Evolutionary conservation across 2,329 filamentous ascomycete species (phyloP).

Genomic region (Cladosporium colombiae): DNA sequence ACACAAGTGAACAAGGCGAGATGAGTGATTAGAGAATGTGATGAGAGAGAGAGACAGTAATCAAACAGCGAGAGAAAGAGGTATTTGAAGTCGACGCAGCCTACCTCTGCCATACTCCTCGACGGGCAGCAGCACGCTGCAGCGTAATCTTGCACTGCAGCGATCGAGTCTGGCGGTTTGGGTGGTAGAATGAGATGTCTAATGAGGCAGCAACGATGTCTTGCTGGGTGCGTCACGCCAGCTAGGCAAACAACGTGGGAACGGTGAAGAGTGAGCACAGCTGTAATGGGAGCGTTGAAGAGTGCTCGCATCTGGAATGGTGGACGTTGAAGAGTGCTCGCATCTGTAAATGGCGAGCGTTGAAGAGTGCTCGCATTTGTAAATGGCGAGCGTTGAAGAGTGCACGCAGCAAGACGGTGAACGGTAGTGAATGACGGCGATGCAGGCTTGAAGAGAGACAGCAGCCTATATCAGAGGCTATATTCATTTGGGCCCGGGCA

Average conservation of each 20-base stretch:
- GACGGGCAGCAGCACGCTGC: neutral
- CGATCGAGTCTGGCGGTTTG: slow-evolving; percentile 15
- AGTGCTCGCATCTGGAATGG: neutral
- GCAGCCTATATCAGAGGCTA: slow-evolving; percentile 7
- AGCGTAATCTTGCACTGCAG: slow-evolving; percentile 8
- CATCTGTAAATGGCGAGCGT: slow-evolving; percentile 1
- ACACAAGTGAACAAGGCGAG: slow-evolving; percentile 19
- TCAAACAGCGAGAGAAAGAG: slow-evolving; percentile 16
- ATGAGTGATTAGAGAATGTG: slow-evolving; percentile 20
- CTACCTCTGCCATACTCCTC: slow-evolving; percentile 4
- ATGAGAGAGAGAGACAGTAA: slow-evolving; percentile 20
- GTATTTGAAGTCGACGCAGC: slow-evolving; percentile 19
- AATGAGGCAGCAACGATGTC: slow-evolving; percentile 20
- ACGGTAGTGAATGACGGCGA: slow-evolving; percentile 13
- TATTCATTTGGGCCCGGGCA: slow-evolving; percentile 15
- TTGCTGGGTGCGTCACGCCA: neutral
- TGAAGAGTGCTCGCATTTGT: slow-evolving; percentile 12
- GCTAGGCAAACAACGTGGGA: neutral
- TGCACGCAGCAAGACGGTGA: neutral
- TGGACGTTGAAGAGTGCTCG: neutral
- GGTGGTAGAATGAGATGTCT: slow-evolving; percentile 20
- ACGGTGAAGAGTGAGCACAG: slow-evolving; percentile 19
- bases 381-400: slow-evolving; percentile 19
- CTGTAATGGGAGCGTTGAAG: neutral
- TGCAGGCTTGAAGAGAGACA: slow-evolving; percentile 21